phyloP scores from a whole-genome alignment of 1,139 yeast species.

The Blastobotrys raffinosifermentans region DNA sequence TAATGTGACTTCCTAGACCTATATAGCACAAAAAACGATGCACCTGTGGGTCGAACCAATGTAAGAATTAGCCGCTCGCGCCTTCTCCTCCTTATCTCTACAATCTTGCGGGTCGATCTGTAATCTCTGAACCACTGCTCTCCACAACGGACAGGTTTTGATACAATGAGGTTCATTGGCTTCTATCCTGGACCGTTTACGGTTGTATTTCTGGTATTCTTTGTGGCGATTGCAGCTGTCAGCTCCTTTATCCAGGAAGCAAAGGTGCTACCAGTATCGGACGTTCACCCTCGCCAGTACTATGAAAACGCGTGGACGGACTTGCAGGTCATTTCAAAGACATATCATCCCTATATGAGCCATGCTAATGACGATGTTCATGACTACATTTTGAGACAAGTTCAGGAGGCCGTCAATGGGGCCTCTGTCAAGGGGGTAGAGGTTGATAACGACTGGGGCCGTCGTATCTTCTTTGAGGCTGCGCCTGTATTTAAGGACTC shows the following conservation, averaged over 20 bases:
- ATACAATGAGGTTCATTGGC: too few relatives aligned
- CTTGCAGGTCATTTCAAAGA: slow-evolving; percentile 57
- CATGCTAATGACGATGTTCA: slow-evolving; percentile 71
- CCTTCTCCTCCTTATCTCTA: too few relatives aligned
- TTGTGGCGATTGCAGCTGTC: slow-evolving; percentile 10
- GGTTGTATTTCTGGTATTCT: slow-evolving; percentile 19
- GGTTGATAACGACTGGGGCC: slow-evolving; percentile 34
- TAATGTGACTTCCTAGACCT: too few relatives aligned
- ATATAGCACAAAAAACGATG: too few relatives aligned
- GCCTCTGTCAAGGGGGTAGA: slow-evolving; percentile 38
- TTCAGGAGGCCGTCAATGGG: slow-evolving; percentile 30
- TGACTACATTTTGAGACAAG: slow-evolving; percentile 51
- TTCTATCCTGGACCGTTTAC: slow-evolving; percentile 26
- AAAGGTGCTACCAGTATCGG: slow-evolving; percentile 13
- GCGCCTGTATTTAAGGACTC: slow-evolving; percentile 42
- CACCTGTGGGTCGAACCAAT: too few relatives aligned
- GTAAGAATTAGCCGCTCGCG: too few relatives aligned
- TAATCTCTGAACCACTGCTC: too few relatives aligned
- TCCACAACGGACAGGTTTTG: too few relatives aligned
- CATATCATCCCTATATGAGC: slow-evolving; percentile 75
- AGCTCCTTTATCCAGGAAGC: slow-evolving; percentile 12
- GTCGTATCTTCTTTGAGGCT: slow-evolving; percentile 28
- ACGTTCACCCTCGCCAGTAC: slow-evolving; percentile 16
- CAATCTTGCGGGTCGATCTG: too few relatives aligned
- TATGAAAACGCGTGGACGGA: slow-evolving; percentile 58